A percentile compares a stretch with the other conserved stretches of the same genome.
phyloP scores from a whole-genome alignment of 345 rosid species.

The Arabidopsis thaliana region DNA sequence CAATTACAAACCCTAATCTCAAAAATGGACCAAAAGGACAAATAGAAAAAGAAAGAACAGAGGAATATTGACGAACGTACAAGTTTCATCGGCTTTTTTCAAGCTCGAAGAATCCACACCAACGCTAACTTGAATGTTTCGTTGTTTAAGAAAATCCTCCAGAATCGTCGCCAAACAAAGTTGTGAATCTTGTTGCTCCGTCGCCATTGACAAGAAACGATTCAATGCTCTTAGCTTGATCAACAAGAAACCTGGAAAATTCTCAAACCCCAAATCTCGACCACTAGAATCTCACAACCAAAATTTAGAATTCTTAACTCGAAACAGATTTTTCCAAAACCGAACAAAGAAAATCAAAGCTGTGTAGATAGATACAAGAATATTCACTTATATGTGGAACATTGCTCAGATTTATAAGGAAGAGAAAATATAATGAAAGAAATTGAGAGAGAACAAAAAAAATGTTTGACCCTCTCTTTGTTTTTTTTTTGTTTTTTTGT shows the following conservation, averaged over 20 bases:
- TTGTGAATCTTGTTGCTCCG: constrained; percentile 54
- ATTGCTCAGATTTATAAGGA: constrained; percentile 34
- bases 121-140: constrained; percentile 48
- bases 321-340: neutral
- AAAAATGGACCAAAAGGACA: neutral
- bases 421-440: constrained; percentile 1
- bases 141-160: constrained; percentile 70
- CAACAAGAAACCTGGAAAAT: constrained; percentile 34
- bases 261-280: neutral
- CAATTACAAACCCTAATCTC: constrained; percentile 26
- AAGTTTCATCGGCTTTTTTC: constrained; percentile 65
- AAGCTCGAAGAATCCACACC: constrained; percentile 55
- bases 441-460: neutral
- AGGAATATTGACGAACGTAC: constrained; percentile 46
- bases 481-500: neutral
- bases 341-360: constrained; percentile 7
- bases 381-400: constrained; percentile 20
- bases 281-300: constrained; percentile 24
- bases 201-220: constrained; percentile 54
- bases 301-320: neutral
- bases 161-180: constrained; percentile 71
- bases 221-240: constrained; percentile 39
- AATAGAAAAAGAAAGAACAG: neutral
- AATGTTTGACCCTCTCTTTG: constrained; percentile 28
- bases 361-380: constrained; percentile 26